Conservation (phyloP, 2,329 filamentous ascomycete species). For the Cytospora leucostoma region DNA sequence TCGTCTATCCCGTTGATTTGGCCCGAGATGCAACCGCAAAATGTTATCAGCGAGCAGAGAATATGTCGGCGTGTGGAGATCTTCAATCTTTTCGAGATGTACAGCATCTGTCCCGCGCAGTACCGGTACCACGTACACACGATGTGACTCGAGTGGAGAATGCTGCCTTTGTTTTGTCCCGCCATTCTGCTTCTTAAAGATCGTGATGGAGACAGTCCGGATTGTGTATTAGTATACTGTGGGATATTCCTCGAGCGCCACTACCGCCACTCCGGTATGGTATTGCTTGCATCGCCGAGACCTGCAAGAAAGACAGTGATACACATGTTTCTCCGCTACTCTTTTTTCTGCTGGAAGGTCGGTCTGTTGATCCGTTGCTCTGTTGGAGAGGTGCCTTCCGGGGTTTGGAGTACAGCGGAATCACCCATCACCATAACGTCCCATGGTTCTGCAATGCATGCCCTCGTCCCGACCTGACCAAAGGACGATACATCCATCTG, state of each 20-base stretch:
- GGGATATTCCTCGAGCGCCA: not conserved
- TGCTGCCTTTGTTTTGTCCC: not conserved
- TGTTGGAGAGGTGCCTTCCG: constrained; percentile 1
- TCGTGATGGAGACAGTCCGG: not conserved
- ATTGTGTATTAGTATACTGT: not conserved
- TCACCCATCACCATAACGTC: not conserved
- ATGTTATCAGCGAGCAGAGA: not conserved
- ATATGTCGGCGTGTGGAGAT: constrained; percentile 6
- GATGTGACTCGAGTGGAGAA: constrained; percentile 11
- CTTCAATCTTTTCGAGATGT: not conserved
- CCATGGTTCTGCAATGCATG: not conserved
- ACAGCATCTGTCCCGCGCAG: not conserved
- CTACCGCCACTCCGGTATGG: constrained; percentile 13
- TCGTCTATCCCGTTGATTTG: not conserved
- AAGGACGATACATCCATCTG: not conserved
- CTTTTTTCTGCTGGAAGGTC: constrained; percentile 4
- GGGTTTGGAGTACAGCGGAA: not conserved
- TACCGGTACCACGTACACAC: constrained; percentile 10
- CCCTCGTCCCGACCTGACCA: not conserved
- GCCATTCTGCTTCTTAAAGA: not conserved
- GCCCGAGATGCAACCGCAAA: constrained; percentile 1
- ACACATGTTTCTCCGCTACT: constrained; percentile 21
- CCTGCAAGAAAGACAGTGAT: constrained; percentile 5
- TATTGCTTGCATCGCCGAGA: constrained; percentile 19
- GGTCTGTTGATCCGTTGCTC: not conserved